Evolutionary conservation across 352 stramenopile species (phyloP), one percentile per base, ranked within the genome.

Genomic region (Pythium vanterpoolii): DNA sequence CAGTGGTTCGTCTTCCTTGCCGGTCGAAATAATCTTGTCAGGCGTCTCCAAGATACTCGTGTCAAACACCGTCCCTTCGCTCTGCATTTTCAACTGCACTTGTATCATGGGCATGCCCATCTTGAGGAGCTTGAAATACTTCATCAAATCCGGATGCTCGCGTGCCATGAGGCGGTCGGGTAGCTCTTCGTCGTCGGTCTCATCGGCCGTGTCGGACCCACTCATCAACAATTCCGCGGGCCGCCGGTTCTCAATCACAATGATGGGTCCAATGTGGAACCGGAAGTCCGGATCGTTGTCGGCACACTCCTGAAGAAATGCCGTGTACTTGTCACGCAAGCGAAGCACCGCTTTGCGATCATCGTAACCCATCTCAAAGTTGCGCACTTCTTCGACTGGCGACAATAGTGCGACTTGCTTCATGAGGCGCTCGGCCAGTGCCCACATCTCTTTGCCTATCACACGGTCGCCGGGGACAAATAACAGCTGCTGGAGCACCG

Each of bases 391-490:
- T 54, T 94, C 84, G 5, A 94, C 78, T 27, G 84, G 84, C 45
- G 84, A 76, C 10, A 94, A 63, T 33, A 92, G 61, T 5, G 72
- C 78, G 21, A 94, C 83, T 65, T 94, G 75, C 52, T 91, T 90
- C 57, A 90, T 82, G 19, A 94, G 62, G 14, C 81, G 83, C 66
- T 94, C 84, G 4, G 70, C 73, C 24, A 94, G 52, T n/a, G 75
- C 75, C 84, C 84, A 94, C 84, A 94, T 92, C 52, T 94, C 84
- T 56, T 94, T 94, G 38, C 84, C 84, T 59, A 94, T 83, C 26
- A 90, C 82, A 0, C 76, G 80, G 50, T 94, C 84, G 7, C 72
- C 81, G 10, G 84, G 84, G 62, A 92, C 86, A 66, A 94, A 94
- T 21, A 94, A 69, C n/a, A 94, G 75, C 64, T 94, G 84, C 56